These are phyloP conservation scores for Pseudevernia furfuracea DNA, from an alignment of 495 filamentous ascomycete genomes.

Conservation along the genomic window DNA sequence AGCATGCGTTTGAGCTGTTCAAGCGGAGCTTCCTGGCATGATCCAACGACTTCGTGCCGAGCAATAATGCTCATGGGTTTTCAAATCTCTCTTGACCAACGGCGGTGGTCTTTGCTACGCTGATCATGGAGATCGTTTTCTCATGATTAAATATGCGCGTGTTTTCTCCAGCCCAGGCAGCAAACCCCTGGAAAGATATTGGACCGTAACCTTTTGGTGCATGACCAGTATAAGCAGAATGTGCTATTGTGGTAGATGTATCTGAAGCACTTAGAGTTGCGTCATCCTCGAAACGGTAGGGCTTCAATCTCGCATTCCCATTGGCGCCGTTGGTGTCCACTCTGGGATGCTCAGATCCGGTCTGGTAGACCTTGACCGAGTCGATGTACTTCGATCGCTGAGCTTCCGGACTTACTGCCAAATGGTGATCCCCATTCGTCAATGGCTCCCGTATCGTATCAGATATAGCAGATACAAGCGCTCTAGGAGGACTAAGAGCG, in stretches of 20 bases:
- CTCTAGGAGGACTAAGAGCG: background rate
- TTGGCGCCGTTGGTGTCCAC: background rate
- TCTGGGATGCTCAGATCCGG: background rate
- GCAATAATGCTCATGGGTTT: background rate
- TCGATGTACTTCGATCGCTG: background rate
- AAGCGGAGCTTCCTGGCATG: background rate
- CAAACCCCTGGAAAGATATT: too few relatives aligned
- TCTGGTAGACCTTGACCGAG: background rate
- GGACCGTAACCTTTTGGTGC: background rate
- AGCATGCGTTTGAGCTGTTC: background rate
- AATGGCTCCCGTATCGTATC: background rate
- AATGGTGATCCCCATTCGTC: background rate
- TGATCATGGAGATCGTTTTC: background rate
- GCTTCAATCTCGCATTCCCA: background rate
- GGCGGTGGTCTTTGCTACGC: background rate
- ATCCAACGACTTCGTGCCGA: background rate
- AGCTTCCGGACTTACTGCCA: background rate
- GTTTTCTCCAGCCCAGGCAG: background rate
- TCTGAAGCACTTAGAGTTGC: background rate
- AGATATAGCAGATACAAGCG: background rate
- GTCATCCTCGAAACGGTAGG: background rate
- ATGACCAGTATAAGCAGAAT: background rate
- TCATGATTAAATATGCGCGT: background rate
- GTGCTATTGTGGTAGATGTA: background rate
- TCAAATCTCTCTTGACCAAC: background rate